Evolutionary conservation across 306 rosid species (phyloP).

Genomic region (Castanopsis chinensis): DNA sequence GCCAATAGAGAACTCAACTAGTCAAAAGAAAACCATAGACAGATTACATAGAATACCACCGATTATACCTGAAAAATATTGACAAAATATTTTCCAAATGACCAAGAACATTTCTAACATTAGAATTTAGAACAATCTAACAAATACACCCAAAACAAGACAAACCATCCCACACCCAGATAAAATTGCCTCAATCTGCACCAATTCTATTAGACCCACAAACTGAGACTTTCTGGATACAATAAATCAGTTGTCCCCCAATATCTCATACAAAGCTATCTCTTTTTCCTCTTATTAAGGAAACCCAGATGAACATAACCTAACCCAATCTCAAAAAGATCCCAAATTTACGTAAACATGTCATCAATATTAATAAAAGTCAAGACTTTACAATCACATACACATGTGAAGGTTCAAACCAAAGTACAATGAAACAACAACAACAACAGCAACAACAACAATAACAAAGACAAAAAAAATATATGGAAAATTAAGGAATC

Average conservation of each 20-base stretch:
- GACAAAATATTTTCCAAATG: background rate
- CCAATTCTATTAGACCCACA: background rate
- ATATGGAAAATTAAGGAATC: background rate
- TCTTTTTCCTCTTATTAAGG: background rate
- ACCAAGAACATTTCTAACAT: background rate
- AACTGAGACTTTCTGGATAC: background rate
- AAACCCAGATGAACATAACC: background rate
- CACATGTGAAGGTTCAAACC: background rate
- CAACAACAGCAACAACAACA: background rate
- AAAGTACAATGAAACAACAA: background rate
- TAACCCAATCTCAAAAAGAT: background rate
- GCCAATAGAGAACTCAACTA: too few relatives aligned
- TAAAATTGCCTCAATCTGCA: background rate
- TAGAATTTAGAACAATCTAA: background rate
- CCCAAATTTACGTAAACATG: background rate
- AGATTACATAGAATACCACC: background rate
- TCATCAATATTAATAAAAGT: background rate
- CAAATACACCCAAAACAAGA: background rate
- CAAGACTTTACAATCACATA: background rate
- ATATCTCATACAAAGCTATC: background rate
- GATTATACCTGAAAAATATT: background rate
- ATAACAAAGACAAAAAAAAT: background rate
- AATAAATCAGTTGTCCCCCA: background rate
- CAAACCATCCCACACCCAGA: background rate
- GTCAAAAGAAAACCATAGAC: background rate